Conservation (phyloP, 257 asterid genomes). For the Solanum habrochaites region DNA sequence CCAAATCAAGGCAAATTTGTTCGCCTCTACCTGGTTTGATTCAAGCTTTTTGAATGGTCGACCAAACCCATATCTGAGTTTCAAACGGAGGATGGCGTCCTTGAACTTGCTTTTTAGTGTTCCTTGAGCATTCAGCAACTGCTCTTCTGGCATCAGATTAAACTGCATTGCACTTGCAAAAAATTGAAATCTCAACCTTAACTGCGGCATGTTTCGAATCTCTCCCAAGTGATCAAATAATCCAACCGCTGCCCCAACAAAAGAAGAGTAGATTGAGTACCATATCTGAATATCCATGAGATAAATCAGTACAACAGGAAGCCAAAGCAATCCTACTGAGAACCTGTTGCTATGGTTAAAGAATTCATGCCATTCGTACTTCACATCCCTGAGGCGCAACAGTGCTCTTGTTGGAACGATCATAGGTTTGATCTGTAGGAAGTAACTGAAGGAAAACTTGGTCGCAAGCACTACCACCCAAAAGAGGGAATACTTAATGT, state of each 20-base stretch:
- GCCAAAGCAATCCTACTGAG: constrained; percentile 88
- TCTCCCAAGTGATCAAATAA: constrained; percentile 97
- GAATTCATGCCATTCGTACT: constrained; percentile 81
- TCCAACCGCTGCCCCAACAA: constrained; percentile 87
- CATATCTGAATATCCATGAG: constrained; percentile 95
- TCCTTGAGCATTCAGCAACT: constrained; percentile 67
- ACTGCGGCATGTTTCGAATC: constrained; percentile 88
- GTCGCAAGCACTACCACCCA: constrained; percentile 84
- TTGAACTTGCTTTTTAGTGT: constrained; percentile 65
- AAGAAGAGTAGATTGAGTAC: constrained; percentile 88
- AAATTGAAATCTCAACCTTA: constrained; percentile 93
- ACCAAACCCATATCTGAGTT: constrained; percentile 92
- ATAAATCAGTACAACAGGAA: constrained; percentile 86
- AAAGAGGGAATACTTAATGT: constrained; percentile 68
- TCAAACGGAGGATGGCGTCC: constrained; percentile 72
- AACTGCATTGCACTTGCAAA: constrained; percentile 98
- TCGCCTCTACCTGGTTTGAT: constrained; percentile 88
- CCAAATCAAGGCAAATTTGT: constrained; percentile 96
- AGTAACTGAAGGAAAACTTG: constrained; percentile 81
- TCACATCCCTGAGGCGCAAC: constrained; percentile 33
- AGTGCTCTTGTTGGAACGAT: constrained; percentile 70
- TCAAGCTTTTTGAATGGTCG: constrained; percentile 90
- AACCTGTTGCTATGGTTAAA: constrained; percentile 65
- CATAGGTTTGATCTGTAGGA: constrained; percentile 96
- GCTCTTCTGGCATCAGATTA: constrained; percentile 98